Percentiles rank a stretch among this genome's conserved stretches.
Evolutionary conservation across 305 asterid species (phyloP).

Genomic region (Euphrasia arctica): DNA sequence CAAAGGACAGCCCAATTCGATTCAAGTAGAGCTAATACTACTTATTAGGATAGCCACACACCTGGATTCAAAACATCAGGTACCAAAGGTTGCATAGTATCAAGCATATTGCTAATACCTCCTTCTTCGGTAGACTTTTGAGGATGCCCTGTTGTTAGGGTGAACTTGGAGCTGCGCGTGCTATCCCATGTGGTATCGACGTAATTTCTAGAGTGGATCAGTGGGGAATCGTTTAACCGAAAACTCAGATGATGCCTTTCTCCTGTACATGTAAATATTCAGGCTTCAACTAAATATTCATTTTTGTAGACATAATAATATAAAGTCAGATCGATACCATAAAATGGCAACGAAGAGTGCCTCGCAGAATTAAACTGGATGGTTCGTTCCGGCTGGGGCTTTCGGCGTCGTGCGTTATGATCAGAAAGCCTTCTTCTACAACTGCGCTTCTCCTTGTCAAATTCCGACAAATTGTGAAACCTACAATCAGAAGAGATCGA

Average conservation of each 20-base stretch:
- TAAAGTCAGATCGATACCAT: slow-evolving; percentile 43
- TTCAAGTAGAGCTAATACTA: background rate
- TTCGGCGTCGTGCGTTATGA: slow-evolving; percentile 95
- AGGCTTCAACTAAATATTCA: background rate
- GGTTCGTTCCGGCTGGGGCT: slow-evolving; percentile 65
- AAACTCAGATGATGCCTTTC: slow-evolving; percentile 57
- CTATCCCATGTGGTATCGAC: slow-evolving; percentile 50
- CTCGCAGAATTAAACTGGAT: slow-evolving; percentile 55
- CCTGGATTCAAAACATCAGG: slow-evolving; percentile 1
- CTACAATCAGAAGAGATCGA: slow-evolving; percentile 32
- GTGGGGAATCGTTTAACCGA: slow-evolving; percentile 43
- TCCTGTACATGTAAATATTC: slow-evolving; percentile 35
- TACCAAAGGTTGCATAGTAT: slow-evolving; percentile 36
- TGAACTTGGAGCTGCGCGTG: slow-evolving; percentile 60
- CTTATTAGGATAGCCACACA: background rate
- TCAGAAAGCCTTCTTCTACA: slow-evolving; percentile 88
- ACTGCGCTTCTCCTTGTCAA: slow-evolving; percentile 88
- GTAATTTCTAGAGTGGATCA: slow-evolving; percentile 36
- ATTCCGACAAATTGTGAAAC: slow-evolving; percentile 81
- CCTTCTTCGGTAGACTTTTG: slow-evolving; percentile 40
- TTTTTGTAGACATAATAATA: background rate
- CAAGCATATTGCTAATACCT: slow-evolving; percentile 27
- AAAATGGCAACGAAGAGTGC: slow-evolving; percentile 51
- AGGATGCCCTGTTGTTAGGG: slow-evolving; percentile 48
- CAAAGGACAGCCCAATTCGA: background rate